These are phyloP conservation scores for Schwanniomyces polymorphus DNA, from an alignment of 805 yeast genomes.

Conservation along the genomic window DNA sequence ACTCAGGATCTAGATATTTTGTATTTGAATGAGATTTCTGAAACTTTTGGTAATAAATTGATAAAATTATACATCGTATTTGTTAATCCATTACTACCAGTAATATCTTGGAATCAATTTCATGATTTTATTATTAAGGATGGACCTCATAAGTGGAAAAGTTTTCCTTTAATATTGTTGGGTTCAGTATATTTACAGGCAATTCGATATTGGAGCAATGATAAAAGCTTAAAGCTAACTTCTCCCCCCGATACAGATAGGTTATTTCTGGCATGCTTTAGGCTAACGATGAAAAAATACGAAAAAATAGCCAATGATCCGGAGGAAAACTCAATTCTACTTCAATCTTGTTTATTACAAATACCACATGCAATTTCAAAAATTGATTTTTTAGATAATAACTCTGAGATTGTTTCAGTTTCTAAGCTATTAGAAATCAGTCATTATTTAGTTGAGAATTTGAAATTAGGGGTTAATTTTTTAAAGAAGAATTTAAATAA, in stretches of 20 bases:
- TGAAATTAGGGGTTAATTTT: not conserved
- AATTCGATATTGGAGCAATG: not conserved
- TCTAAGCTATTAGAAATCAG: not conserved
- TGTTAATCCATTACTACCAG: slow-evolving; percentile 4
- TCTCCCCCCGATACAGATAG: not conserved
- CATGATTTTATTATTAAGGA: not conserved
- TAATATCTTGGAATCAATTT: slow-evolving; percentile 2
- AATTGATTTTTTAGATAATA: not conserved
- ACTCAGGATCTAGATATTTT: not conserved
- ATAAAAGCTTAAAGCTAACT: not conserved
- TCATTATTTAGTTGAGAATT: slow-evolving; percentile 1
- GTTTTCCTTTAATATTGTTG: not conserved
- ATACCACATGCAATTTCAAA: not conserved
- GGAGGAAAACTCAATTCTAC: not conserved
- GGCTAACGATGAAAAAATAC: not conserved
- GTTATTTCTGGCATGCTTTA: not conserved
- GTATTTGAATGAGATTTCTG: not conserved
- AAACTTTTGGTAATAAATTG: not conserved
- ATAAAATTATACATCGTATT: not conserved
- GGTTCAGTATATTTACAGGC: not conserved
- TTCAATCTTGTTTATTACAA: slow-evolving; percentile 1
- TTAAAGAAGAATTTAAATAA: not conserved
- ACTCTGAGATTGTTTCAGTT: not conserved
- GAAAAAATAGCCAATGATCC: not conserved
- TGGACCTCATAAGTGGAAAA: not conserved